Conservation (phyloP, 441 rosid species). For the Arabidopsis lyrata region DNA sequence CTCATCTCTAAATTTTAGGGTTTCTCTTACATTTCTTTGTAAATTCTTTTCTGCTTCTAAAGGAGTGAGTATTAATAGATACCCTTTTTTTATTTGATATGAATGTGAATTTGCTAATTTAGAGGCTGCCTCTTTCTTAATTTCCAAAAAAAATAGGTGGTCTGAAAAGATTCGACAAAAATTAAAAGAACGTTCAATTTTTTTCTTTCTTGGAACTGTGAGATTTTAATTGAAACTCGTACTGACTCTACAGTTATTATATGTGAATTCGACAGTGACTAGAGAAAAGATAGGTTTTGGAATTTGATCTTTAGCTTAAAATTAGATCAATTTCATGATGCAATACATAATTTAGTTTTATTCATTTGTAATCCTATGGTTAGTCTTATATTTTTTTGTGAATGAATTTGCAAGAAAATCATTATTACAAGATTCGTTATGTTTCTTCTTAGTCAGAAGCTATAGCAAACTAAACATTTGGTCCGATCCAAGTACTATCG, state of each 20-base stretch:
- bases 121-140: too few relatives aligned
- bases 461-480: not conserved
- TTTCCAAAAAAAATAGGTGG: too few relatives aligned
- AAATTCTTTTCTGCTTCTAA: not conserved
- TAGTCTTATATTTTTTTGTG: not conserved
- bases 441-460: not conserved
- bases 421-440: not conserved
- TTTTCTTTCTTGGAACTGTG: not conserved
- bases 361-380: not conserved
- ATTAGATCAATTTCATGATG: conserved; percentile 5
- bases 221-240: not conserved
- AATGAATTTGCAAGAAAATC: not conserved
- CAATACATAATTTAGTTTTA: not conserved
- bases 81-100: not conserved
- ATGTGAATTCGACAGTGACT: not conserved
- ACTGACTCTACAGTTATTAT: not conserved
- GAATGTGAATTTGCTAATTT: too few relatives aligned
- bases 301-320: not conserved
- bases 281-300: not conserved
- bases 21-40: conserved; percentile 2
- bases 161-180: not conserved
- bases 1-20: conserved; percentile 7
- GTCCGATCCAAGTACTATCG: too few relatives aligned
- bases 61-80: not conserved
- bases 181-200: not conserved